Evolutionary conservation across 495 filamentous ascomycete genomes (phyloP).

Genomic region (Penicillium subrubescens): DNA sequence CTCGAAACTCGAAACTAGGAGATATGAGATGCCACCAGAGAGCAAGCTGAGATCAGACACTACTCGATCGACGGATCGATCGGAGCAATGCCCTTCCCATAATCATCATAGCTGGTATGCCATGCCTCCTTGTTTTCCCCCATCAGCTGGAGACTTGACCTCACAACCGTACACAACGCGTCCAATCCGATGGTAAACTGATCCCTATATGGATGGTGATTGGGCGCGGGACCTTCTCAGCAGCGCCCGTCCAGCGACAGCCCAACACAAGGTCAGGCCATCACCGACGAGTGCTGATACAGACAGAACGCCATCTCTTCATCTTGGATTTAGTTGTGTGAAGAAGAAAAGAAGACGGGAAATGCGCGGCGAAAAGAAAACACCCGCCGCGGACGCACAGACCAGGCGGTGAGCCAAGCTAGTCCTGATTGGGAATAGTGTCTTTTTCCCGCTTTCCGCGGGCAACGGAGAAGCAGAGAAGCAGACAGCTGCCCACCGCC

Average conservation of each 20-base stretch:
- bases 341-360: conserved; percentile 36
- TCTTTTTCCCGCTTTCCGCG: conserved; percentile 42
- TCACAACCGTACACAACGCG: conserved; percentile 34
- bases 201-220: conserved; percentile 50
- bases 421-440: conserved; percentile 26
- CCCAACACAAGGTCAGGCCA: conserved; percentile 25
- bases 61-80: neutral
- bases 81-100: neutral
- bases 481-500: conserved; percentile 24
- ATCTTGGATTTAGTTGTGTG: conserved; percentile 61
- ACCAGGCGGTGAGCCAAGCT: conserved; percentile 32
- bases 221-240: conserved; percentile 52
- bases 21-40: neutral
- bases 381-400: conserved; percentile 25
- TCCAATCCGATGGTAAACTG: conserved; percentile 53
- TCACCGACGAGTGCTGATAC: conserved; percentile 49
- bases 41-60: neutral
- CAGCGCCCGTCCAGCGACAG: conserved; percentile 49
- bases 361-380: conserved; percentile 20
- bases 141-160: neutral
- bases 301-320: conserved; percentile 50
- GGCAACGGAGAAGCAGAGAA: conserved; percentile 40
- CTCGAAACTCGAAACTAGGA: neutral
- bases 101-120: neutral
- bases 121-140: neutral